phyloP scores from a whole-genome alignment of 1,284 basidiomycete species.

The Sanguinoderma infundibulare region DNA sequence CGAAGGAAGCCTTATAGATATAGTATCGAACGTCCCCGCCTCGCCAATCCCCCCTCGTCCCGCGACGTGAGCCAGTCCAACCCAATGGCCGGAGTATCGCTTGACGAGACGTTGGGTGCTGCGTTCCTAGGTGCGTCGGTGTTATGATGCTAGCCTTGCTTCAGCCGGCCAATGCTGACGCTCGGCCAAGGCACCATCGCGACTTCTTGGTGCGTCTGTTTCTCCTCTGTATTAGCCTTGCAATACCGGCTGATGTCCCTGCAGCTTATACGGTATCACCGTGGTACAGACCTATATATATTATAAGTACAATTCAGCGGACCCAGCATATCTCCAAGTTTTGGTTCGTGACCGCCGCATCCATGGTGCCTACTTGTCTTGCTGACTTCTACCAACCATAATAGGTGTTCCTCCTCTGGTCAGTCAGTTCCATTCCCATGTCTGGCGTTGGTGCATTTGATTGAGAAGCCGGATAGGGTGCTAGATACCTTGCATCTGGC shows the following conservation, averaged over 20 bases:
- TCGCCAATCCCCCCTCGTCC: background rate
- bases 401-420: conserved; percentile 26
- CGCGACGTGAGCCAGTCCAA: background rate
- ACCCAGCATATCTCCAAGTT: conserved; percentile 24
- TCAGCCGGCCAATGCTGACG: background rate
- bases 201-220: conserved; percentile 17
- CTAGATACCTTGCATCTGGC: conserved; percentile 25
- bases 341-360: conserved; percentile 16
- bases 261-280: conserved; percentile 31
- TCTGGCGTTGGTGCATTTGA: too few species aligned
- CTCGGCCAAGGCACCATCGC: conserved; percentile 15
- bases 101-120: conserved; percentile 25
- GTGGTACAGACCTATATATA: conserved; percentile 31
- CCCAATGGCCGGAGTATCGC: conserved; percentile 11
- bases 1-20: conserved; percentile 12
- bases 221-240: background rate
- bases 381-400: background rate
- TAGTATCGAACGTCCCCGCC: conserved; percentile 2
- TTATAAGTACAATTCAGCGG: conserved; percentile 24
- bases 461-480: conserved; percentile 10
- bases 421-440: background rate
- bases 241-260: background rate
- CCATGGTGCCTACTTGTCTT: background rate
- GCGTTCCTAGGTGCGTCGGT: conserved; percentile 24
- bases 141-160: background rate